Evolutionary conservation across 257 asterid genomes (phyloP).

Genomic region (Orobanche coerulescens): DNA sequence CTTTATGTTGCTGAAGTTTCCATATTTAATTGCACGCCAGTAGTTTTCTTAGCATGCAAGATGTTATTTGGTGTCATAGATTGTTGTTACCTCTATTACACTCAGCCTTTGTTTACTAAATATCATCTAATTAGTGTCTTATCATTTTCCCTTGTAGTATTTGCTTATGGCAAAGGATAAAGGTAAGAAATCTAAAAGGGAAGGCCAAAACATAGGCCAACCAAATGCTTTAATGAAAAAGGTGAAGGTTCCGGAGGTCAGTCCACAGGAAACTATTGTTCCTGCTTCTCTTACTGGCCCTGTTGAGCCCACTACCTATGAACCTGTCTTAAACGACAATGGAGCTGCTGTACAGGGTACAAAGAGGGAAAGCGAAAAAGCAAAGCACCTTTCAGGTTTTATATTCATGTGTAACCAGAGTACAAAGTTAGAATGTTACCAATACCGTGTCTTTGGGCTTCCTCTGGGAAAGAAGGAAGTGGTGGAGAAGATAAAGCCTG

Average conservation of each 20-base stretch:
- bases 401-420: slow-evolving; percentile 59
- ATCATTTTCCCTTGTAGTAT: slow-evolving; percentile 17
- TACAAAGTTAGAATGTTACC: slow-evolving; percentile 62
- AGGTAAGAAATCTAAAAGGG: slow-evolving; percentile 23
- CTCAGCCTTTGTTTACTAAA: background rate
- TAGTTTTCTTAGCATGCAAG: slow-evolving; percentile 10
- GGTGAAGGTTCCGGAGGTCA: slow-evolving; percentile 15
- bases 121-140: slow-evolving; percentile 7
- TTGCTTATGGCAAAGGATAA: slow-evolving; percentile 28
- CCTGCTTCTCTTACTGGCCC: slow-evolving; percentile 22
- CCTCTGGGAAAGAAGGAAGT: slow-evolving; percentile 39
- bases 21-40: background rate
- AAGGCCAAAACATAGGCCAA: slow-evolving; percentile 21
- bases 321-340: slow-evolving; percentile 4
- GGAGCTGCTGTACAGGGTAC: slow-evolving; percentile 19
- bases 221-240: slow-evolving; percentile 25
- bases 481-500: slow-evolving; percentile 54
- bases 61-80: background rate
- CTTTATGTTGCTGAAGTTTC: slow-evolving; percentile 1
- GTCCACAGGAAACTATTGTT: slow-evolving; percentile 11
- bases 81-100: background rate
- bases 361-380: slow-evolving; percentile 22
- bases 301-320: slow-evolving; percentile 23
- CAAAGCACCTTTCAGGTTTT: slow-evolving; percentile 42
- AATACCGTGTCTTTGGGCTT: slow-evolving; percentile 74